Conservation (phyloP, 345 rosid genomes). For the Brassica cretica region DNA sequence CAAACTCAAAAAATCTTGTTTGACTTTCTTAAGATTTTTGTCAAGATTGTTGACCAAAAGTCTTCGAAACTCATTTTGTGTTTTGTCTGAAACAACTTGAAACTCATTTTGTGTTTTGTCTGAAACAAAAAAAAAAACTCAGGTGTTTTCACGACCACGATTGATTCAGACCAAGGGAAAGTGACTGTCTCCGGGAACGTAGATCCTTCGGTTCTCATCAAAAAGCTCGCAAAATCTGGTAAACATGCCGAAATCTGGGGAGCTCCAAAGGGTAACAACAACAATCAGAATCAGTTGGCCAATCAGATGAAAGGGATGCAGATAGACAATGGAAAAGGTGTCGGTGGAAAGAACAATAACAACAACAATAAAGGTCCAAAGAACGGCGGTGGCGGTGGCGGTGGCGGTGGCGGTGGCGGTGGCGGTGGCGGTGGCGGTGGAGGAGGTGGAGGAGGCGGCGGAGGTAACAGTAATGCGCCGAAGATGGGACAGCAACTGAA, state of each 20-base stretch:
- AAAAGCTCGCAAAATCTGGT: slow-evolving; percentile 88
- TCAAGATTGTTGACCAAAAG: slow-evolving; percentile 16
- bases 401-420: slow-evolving; percentile 49
- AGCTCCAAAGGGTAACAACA: slow-evolving; percentile 55
- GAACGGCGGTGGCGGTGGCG: slow-evolving; percentile 46
- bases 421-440: slow-evolving; percentile 43
- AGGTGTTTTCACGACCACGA: slow-evolving; percentile 76
- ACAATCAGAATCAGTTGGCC: slow-evolving; percentile 47
- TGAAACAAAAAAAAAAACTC: slow-evolving; percentile 20
- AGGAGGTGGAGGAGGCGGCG: slow-evolving; percentile 48
- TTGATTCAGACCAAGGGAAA: slow-evolving; percentile 84
- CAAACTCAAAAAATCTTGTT: not conserved
- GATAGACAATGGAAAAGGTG: slow-evolving; percentile 61
- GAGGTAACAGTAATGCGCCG: slow-evolving; percentile 44
- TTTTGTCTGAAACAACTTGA: slow-evolving; percentile 35
- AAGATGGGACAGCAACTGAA: slow-evolving; percentile 49
- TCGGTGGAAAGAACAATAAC: slow-evolving; percentile 34
- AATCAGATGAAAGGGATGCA: slow-evolving; percentile 77
- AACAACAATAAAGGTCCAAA: slow-evolving; percentile 37
- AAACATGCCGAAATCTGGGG: slow-evolving; percentile 95
- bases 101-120: slow-evolving; percentile 28
- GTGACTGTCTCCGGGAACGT: slow-evolving; percentile 79
- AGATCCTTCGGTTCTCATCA: slow-evolving; percentile 67
- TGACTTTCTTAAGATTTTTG: slow-evolving; percentile 15
- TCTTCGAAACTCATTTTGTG: slow-evolving; percentile 15